These are phyloP conservation scores for Diaporthe vexans DNA, from an alignment of 2,329 filamentous ascomycete genomes.

Conservation along the genomic window DNA sequence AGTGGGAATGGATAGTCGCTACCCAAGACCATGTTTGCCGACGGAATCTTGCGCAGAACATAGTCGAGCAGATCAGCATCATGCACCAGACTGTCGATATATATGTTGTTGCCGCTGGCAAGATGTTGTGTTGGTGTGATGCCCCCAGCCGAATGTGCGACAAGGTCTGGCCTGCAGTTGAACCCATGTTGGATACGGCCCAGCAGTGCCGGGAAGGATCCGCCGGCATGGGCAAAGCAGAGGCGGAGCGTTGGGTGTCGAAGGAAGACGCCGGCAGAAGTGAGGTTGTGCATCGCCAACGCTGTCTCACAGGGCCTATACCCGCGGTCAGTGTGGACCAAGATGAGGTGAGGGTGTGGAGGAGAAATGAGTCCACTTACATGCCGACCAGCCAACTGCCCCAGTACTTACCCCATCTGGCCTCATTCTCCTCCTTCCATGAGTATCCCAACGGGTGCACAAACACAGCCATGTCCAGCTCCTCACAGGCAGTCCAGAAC, in stretches of 20 bases:
- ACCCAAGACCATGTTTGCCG: conserved; percentile 50
- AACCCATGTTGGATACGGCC: conserved; percentile 53
- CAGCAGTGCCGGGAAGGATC: conserved; percentile 53
- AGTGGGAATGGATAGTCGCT: conserved; percentile 55
- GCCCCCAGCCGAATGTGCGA: conserved; percentile 49
- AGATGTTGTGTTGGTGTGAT: conserved; percentile 50
- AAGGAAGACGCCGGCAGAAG: conserved; percentile 49
- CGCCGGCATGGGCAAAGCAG: conserved; percentile 54
- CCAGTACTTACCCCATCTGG: conserved; percentile 52
- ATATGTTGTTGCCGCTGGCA: conserved; percentile 48
- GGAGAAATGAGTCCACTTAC: conserved; percentile 39
- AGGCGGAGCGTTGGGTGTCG: conserved; percentile 49
- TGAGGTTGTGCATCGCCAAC: conserved; percentile 51
- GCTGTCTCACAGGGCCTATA: conserved; percentile 51
- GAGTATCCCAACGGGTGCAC: conserved; percentile 54
- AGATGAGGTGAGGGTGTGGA: background rate
- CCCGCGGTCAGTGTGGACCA: background rate
- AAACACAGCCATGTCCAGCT: conserved; percentile 51
- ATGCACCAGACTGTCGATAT: conserved; percentile 53
- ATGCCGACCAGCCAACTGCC: conserved; percentile 53
- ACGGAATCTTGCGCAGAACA: conserved; percentile 51
- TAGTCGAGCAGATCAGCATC: conserved; percentile 53
- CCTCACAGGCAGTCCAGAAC: conserved; percentile 52
- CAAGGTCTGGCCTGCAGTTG: conserved; percentile 53
- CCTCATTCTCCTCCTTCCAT: conserved; percentile 50